Conservation (phyloP, 148 eudicot species). For the Hydrangea macrophylla region DNA sequence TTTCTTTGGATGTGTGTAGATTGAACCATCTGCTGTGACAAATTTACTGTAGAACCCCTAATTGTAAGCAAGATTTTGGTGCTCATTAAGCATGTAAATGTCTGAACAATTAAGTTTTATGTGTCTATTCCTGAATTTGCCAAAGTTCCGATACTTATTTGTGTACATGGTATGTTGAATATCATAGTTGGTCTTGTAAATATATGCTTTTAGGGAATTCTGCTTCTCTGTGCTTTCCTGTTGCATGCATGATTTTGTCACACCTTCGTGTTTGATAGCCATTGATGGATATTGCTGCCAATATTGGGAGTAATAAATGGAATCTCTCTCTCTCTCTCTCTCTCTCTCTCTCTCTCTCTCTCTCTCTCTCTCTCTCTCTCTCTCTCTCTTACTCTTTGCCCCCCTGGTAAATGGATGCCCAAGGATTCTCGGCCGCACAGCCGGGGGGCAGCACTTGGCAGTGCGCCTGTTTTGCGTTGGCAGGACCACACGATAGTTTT, state of each 20-base stretch:
- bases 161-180: not conserved
- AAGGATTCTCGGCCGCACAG: no score
- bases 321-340: no score
- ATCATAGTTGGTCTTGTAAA: not conserved
- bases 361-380: no score
- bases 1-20: not conserved
- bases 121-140: not conserved
- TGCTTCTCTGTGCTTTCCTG: not conserved
- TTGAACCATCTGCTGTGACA: no score
- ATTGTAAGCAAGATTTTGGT: not conserved
- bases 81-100: not conserved
- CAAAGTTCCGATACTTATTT: not conserved
- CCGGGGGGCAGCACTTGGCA: no score
- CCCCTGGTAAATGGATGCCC: no score
- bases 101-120: not conserved
- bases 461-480: no score
- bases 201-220: not conserved
- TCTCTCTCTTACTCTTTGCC: no score
- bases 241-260: not conserved
- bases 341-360: no score
- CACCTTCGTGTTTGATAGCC: not conserved
- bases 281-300: not conserved
- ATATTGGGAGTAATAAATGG: not conserved
- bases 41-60: not conserved
- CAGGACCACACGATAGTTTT: no score